These are phyloP conservation scores for Pichia membranifaciens DNA, from an alignment of 805 yeast genomes.

Conservation along the genomic window DNA sequence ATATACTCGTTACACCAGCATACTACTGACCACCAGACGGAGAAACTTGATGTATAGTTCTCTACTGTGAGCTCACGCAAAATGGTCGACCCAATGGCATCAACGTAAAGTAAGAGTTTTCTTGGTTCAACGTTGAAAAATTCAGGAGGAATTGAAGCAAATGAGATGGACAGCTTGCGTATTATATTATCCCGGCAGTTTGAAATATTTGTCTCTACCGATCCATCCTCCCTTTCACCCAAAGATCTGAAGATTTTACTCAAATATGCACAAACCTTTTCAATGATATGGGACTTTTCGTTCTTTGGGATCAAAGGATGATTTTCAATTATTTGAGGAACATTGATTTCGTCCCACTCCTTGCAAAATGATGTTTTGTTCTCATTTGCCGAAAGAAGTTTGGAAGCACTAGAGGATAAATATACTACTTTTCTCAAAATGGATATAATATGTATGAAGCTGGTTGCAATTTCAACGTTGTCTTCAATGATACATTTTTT, in stretches of 20 bases:
- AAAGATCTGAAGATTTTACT: slow-evolving; percentile 11
- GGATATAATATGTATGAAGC: slow-evolving; percentile 19
- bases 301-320: slow-evolving; percentile 16
- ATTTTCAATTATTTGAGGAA: slow-evolving; percentile 14
- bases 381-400: slow-evolving; percentile 43
- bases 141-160: slow-evolving; percentile 23
- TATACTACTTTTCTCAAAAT: slow-evolving; percentile 19
- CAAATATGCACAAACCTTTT: slow-evolving; percentile 30
- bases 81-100: slow-evolving; percentile 51
- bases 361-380: slow-evolving; percentile 3
- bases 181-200: slow-evolving; percentile 1
- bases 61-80: slow-evolving; percentile 55
- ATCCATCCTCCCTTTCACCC: slow-evolving; percentile 2
- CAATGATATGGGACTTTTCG: slow-evolving; percentile 22
- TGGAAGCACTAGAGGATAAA: slow-evolving; percentile 33
- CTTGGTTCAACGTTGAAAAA: slow-evolving; percentile 51
- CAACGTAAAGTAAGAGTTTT: slow-evolving; percentile 46
- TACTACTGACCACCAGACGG: slow-evolving; percentile 69
- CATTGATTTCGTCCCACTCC: slow-evolving; percentile 39
- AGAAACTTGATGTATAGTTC: slow-evolving; percentile 51
- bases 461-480: slow-evolving; percentile 46
- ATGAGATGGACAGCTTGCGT: slow-evolving; percentile 13
- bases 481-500: slow-evolving; percentile 46
- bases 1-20: slow-evolving; percentile 76
- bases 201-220: slow-evolving; percentile 7